These are phyloP conservation scores for Hamigera avellanea DNA, from an alignment of 495 filamentous ascomycete species.

Conservation along the genomic window DNA sequence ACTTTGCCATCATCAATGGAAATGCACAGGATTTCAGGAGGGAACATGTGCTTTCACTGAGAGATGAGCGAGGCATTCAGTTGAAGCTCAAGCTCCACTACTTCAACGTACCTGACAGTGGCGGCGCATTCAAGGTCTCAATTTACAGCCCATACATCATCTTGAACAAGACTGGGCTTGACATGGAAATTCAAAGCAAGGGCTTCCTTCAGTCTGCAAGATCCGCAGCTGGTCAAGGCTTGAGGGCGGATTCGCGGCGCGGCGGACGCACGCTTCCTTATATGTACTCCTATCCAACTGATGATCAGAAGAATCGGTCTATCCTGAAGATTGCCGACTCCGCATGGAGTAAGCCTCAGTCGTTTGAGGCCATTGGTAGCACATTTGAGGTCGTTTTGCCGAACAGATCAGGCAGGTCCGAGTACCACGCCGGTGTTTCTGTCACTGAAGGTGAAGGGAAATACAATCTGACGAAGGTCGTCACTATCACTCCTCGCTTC, in stretches of 20 bases:
- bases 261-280: conserved; percentile 61
- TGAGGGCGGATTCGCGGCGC: conserved; percentile 38
- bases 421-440: conserved; percentile 82
- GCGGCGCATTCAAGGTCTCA: conserved; percentile 90
- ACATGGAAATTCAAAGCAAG: conserved; percentile 83
- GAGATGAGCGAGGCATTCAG: conserved; percentile 68
- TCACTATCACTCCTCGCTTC: conserved; percentile 88
- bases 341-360: conserved; percentile 91
- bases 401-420: conserved; percentile 54
- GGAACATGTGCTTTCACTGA: conserved; percentile 67
- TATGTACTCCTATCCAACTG: conserved; percentile 86
- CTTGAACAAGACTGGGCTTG: conserved; percentile 86
- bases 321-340: conserved; percentile 80
- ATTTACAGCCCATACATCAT: conserved; percentile 90
- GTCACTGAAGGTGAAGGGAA: conserved; percentile 89
- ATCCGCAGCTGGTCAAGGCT: conserved; percentile 66
- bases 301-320: conserved; percentile 83
- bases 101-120: conserved; percentile 82
- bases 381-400: conserved; percentile 74
- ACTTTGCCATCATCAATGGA: conserved; percentile 93
- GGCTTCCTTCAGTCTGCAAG: conserved; percentile 70
- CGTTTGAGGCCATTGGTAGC: conserved; percentile 96
- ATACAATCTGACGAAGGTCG: conserved; percentile 91
- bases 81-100: conserved; percentile 83
- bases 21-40: conserved; percentile 77